Conservation (phyloP, 2,329 filamentous ascomycete species). For the Acrodontium crateriforme region DNA sequence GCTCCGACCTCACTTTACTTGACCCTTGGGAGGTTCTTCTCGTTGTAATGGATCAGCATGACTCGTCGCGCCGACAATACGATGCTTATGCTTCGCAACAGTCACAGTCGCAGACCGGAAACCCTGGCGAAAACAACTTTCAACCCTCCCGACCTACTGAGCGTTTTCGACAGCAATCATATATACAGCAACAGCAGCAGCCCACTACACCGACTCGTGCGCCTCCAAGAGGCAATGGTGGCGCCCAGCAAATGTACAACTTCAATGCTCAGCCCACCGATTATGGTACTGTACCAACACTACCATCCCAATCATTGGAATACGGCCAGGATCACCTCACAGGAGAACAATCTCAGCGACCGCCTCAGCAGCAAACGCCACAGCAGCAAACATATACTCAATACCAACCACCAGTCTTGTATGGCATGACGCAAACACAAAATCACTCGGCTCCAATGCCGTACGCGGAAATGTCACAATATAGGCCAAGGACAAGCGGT, state of each 20-base stretch:
- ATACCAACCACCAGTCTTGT: conserved; percentile 56
- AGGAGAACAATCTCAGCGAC: conserved; percentile 46
- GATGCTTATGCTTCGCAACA: conserved; percentile 17
- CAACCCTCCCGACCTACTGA: conserved; percentile 34
- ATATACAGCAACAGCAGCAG: conserved; percentile 30
- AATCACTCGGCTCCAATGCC: conserved; percentile 42
- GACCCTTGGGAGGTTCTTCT: conserved; percentile 6
- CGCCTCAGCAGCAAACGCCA: conserved; percentile 33
- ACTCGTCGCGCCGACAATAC: conserved; percentile 21
- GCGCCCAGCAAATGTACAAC: conserved; percentile 28
- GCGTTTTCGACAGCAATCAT: conserved; percentile 34
- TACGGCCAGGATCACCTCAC: conserved; percentile 32
- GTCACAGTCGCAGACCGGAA: conserved; percentile 12
- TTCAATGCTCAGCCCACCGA: conserved; percentile 46
- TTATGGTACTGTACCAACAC: conserved; percentile 42
- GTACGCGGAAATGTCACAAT: conserved; percentile 66
- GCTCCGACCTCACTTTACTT: conserved; percentile 7
- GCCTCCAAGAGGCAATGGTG: conserved; percentile 23
- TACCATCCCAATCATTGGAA: conserved; percentile 37
- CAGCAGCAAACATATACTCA: too few species aligned
- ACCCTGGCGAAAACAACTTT: conserved; percentile 29
- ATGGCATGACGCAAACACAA: conserved; percentile 56
- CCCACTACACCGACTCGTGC: conserved; percentile 28
- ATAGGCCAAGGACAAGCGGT: conserved; percentile 61
- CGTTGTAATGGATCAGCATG: conserved; percentile 23